Base-by-base conservation (phyloP, 331 rosid species). In the Acacia pycnantha region DNA sequence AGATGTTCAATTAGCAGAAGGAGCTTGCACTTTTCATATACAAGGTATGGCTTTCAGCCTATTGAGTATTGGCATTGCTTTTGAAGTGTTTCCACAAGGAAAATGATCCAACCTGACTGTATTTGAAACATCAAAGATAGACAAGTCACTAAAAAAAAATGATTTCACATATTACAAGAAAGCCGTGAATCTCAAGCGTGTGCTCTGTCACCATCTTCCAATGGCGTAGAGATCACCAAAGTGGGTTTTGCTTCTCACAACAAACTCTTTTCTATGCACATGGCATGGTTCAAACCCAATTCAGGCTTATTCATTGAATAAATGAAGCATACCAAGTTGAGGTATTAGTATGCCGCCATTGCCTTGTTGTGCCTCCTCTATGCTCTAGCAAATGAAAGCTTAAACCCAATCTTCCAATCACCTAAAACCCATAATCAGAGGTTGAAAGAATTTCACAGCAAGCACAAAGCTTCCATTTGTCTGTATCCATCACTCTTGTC, bases 391-490 rank as follows among this genome's bases (percentile, higher is more conserved):
- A 56, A 62, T 26, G 69, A 26, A 6, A 6, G 21, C 87, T 87
- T 22, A 88, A 80, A 69, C 88, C 94, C 22, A 86, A 73, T 81
- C 85, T 84, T 74, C 89, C 82, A 58, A 84, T 79, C 48, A 74
- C 53, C 88, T 83, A 78, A 82, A 81, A 24, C 74, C 89, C 92
- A 54, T 79, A 80, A 47, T 46, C 79, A 16, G 56, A 50, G 56
- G 56, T 59, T 47, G 18, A 41, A 54, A 73, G 33, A 26, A 77
- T 33, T 62, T 73, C 73, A 64, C 48, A 67, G 79, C 22, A 77
- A 59, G 26, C 24, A 31, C 65, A 33, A 74, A 53, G 50, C 73
- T 44, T 76, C 65, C 5, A 59, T 68, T 67, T 27, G 68, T 33
- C 35, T 27, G 51, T 68, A 61, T 33, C 37, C 61, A 16, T 44